Evolutionary conservation across 108 stramenopile species (phyloP), one percentile per base, ranked within the genome.

Genomic region (Cylindrotheca closterium): DNA sequence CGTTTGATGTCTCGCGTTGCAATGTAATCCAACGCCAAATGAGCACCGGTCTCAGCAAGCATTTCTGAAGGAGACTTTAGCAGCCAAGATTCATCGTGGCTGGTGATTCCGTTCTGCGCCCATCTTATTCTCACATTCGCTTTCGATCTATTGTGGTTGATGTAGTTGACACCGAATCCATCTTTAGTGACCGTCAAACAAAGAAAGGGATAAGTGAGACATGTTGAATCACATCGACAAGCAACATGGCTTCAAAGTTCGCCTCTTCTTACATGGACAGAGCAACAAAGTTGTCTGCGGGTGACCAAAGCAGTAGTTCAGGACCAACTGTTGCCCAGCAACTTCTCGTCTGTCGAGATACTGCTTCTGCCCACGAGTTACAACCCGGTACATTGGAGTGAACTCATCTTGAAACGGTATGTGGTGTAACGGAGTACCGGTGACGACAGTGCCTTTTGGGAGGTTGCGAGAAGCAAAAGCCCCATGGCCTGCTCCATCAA

Each of bases 1-100:
- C 73, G 69, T 28, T 75, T 55, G 62, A 93, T 88, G 52, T 90
- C 87, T 8, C 89, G 58, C 15, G 81, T 60, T n/a, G 92, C 92
- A 4, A 93, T 78, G 55, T 79, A 78, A 33, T 93, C 85, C 25
- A 89, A 45, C 3, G 83, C 67, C 49, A 91, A 47, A 19, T 70
- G 77, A 23, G 65, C 50, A 37, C 73, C 52, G 28, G 29, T 32
- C 30, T 77, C 59, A 1, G 49, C 29, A 1, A 3, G 50, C 63
- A 72, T 54, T 47, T 65, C 51, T 18, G 49, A 31, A 37, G 67
- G 34, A 0, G 73, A 55, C 23, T 30, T 2, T 27, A 72, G 30
- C 23, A 67, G 25, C 81, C 73, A 75, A 7, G 10, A 15, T 10
- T 42, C 37, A 42, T 42, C 37, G 15, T 42, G 37, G 15, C 10